Evolutionary conservation across 371 early-diverging fungal genomes (phyloP), one percentile per base, ranked within the genome.

Genomic region (Mucor plumbeus): DNA sequence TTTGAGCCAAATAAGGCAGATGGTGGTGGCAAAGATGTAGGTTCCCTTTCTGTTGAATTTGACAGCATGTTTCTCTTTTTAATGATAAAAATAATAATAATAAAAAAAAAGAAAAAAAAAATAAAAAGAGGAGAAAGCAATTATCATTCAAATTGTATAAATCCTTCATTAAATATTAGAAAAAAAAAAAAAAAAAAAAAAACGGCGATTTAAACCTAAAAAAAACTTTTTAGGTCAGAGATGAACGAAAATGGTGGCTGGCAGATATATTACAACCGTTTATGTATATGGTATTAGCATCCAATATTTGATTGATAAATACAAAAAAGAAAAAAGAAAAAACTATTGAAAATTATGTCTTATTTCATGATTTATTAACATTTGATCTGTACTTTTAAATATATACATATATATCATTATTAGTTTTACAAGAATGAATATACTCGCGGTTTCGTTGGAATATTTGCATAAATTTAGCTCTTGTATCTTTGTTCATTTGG

Each of bases 11-110:
- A 75, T 38, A 75, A 38, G 31, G 67, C 69, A 33, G 78, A 75
- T 21, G 78, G 78, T 40, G 79, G 79, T 7, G 79, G 79, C 34
- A 78, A 58, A 59, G 72, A 63, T 9, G 70, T 65, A 17, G 61
- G 21, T 59, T 73, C 63, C 47, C 65, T 73, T 36, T 69, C 63
- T 1, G 36, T 35, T 21, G 65, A 31, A 57, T 61, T 65, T 55
- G 70, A 70, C 48, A 70, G 47, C 70, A 70, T 70, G 53, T 44
- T 44, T 11, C 15, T 11, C 19, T 21, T 13, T 58, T 58, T 39
- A 10, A 26, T 26, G 3, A 26, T 26, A 19, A 7, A 26, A 36
- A 59, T 14, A 21, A 59, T 1, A 35, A 33, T 10, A 57, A 47
- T 19, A 33, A 54, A 13, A 31, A 54, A 34, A 54, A 17, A 47